Base-by-base conservation (phyloP, 2,329 filamentous ascomycete species). In the Pseudogymnoascus sp. region DNA sequence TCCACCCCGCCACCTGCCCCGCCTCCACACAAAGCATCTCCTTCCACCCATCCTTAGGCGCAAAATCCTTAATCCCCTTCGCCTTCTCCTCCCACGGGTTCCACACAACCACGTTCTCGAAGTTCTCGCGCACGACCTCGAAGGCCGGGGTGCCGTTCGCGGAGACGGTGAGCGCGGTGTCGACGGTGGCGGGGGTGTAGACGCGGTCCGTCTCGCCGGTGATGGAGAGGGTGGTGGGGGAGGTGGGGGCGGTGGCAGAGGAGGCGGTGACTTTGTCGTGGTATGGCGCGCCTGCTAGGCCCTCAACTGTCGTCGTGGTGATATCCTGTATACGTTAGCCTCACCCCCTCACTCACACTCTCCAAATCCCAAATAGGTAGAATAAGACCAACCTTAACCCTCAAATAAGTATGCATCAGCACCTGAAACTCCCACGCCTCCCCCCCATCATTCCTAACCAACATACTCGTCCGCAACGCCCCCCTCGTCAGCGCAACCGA, bases 1-100 rank as follows among this genome's bases (percentile, higher is more conserved):
- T 87, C 90, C 91, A 97, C 5, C 81, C 84, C 68, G 84, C 82
- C 16, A 97, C 93, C 8, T 87, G 83, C 11, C 94, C 94, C 2
- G 93, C 90, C 80, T 99, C 94, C 60, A 97, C 84, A 73, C 94
- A 97, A 47, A 99, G 79, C 91, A 97, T 97, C 64, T 91, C 85
- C 80, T 91, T 91, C 80, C 88, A 97, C 38, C 90, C 94, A 62
- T 92, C 89, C 72, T 95, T 89, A 60, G 94, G 94, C 64, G 83
- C 84, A 74, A 97, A 97, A 75, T 99, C 94, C 61, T 80, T 86
- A 78, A 96, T 96, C 4, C 82, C 82, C 69, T 86, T 84, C 1
- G 90, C 86, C 79, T 95, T 96, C 67, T 92, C 90, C 42, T 82
- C 81, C 92, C 93, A 97, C 1, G 94, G 94, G 77, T 99, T 99